Evolutionary conservation across 805 yeast species (phyloP).

Genomic region (Ogataea kodamae): DNA sequence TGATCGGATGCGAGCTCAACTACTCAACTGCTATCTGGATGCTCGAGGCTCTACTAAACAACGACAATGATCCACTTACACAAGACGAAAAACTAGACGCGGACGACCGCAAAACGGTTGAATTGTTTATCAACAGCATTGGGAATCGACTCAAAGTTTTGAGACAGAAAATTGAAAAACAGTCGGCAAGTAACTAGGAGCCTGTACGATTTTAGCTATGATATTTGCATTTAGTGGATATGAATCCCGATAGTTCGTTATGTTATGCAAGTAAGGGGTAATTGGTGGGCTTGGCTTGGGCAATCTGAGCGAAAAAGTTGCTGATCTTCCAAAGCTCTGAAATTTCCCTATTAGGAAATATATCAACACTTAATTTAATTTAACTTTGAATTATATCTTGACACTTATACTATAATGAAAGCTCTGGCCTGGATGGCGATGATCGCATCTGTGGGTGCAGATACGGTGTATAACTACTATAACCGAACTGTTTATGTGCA

Average conservation of each 20-base stretch:
- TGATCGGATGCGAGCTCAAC: conserved; percentile 77
- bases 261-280: conserved; percentile 4
- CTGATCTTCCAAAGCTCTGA: too few relatives aligned
- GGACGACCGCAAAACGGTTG: conserved; percentile 73
- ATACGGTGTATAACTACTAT: conserved; percentile 31
- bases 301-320: too few relatives aligned
- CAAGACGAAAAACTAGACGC: conserved; percentile 51
- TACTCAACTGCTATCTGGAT: conserved; percentile 94
- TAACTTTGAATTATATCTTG: conserved; percentile 1
- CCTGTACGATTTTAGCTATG: conserved; percentile 9
- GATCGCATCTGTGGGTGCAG: conserved; percentile 7
- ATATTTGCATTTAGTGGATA: conserved; percentile 11
- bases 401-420: conserved; percentile 3
- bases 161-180: conserved; percentile 50
- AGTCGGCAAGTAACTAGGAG: conserved; percentile 16
- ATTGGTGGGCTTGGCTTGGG: too few relatives aligned
- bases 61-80: conserved; percentile 15
- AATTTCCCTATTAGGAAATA: conserved; percentile 5
- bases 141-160: conserved; percentile 74
- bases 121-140: conserved; percentile 77
- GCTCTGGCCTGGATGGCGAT: conserved; percentile 4
- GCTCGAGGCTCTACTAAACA: conserved; percentile 79
- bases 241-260: conserved; percentile 10
- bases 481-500: conserved; percentile 31
- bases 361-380: conserved; percentile 3